Conservation (phyloP, 2,329 filamentous ascomycete species). For the Drechslera avenae region DNA sequence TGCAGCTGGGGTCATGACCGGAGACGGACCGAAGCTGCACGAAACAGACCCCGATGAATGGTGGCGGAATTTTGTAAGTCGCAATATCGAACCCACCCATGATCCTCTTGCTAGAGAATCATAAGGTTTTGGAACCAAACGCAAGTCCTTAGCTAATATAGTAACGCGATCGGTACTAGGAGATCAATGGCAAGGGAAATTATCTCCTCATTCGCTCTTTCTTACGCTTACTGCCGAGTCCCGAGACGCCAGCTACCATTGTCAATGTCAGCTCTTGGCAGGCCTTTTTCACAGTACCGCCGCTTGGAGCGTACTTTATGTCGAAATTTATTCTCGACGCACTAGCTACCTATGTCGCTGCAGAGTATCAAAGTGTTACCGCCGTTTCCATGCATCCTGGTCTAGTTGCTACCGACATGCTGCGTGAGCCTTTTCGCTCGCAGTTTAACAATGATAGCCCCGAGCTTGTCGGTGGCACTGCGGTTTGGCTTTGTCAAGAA, state of each 20-base stretch:
- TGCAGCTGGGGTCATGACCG: constrained; percentile 17
- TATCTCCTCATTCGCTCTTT: constrained; percentile 42
- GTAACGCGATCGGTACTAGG: constrained; percentile 21
- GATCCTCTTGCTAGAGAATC: no score
- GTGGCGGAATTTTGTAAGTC: constrained; percentile 28
- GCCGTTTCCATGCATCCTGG: constrained; percentile 24
- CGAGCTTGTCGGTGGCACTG: constrained; percentile 35
- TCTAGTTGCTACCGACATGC: constrained; percentile 22
- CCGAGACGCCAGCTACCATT: constrained; percentile 28
- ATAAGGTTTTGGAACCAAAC: no score
- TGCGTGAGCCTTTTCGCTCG: constrained; percentile 16
- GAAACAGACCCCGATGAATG: constrained; percentile 23
- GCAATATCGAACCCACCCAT: no score
- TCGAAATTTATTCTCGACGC: constrained; percentile 18
- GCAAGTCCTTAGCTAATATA: no score
- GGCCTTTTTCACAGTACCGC: constrained; percentile 16
- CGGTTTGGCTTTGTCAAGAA: constrained; percentile 31
- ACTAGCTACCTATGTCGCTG: constrained; percentile 19
- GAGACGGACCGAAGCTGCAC: constrained; percentile 19
- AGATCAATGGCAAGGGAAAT: constrained; percentile 42
- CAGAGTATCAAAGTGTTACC: constrained; percentile 22
- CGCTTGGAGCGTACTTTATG: constrained; percentile 16
- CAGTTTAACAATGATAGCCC: constrained; percentile 29
- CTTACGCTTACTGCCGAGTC: constrained; percentile 23
- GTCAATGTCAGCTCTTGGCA: constrained; percentile 19